Evolutionary conservation across 2,329 filamentous ascomycete genomes (phyloP).

Genomic region (Fusarium buharicum): DNA sequence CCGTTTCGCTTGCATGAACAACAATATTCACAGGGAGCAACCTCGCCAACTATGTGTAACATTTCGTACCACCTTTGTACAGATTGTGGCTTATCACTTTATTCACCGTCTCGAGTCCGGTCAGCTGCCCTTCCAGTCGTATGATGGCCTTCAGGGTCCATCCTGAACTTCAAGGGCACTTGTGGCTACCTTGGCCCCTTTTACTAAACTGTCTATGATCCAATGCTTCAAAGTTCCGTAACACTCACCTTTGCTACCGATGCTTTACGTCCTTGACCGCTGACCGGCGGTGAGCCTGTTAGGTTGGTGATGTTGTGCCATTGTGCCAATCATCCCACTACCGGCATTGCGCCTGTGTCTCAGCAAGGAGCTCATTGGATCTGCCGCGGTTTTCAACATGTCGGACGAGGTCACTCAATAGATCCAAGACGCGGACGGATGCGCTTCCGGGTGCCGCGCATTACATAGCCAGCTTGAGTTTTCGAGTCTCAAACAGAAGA

Average conservation of each 20-base stretch:
- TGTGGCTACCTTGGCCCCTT: conserved; percentile 5
- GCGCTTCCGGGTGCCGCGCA: conserved; percentile 31
- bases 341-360: conserved; percentile 30
- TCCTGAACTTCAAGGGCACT: conserved; percentile 6
- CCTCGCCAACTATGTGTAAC: conserved; percentile 29
- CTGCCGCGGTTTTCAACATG: conserved; percentile 11
- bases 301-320: conserved; percentile 21
- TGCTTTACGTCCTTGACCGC: conserved; percentile 18
- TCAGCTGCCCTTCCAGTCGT: conserved; percentile 40
- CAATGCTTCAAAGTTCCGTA: conserved; percentile 20
- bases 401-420: conserved; percentile 22
- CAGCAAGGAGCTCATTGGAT: conserved; percentile 30
- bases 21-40: conserved; percentile 9
- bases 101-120: conserved; percentile 40
- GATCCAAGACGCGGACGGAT: conserved; percentile 14
- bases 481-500: conserved; percentile 20
- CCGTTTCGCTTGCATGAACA: conserved; percentile 12
- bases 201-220: conserved; percentile 11
- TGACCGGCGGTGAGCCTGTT: conserved; percentile 41
- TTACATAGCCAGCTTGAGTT: conserved; percentile 12
- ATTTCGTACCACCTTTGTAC: conserved; percentile 38
- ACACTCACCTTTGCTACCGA: conserved; percentile 4
- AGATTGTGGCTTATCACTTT: conserved; percentile 36
- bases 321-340: conserved; percentile 39
- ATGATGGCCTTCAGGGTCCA: conserved; percentile 37